Conservation (phyloP, 805 yeast genomes). For the Hermanozyma aechmeae region DNA sequence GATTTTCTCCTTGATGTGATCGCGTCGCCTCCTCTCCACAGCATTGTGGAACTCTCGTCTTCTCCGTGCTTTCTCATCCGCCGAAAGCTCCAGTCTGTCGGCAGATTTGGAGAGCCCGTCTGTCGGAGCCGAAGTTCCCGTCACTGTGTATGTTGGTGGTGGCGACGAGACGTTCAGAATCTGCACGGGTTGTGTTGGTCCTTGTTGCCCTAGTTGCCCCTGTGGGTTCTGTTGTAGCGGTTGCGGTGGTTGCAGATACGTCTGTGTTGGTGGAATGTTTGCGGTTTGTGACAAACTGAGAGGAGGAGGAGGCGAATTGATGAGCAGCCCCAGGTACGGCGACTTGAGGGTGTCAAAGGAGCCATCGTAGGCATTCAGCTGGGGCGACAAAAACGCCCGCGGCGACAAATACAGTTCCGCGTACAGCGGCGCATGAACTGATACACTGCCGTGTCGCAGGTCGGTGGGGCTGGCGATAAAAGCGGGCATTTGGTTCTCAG, state of each 20-base stretch:
- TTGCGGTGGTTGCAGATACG: too few species aligned
- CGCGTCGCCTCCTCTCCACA: constrained; percentile 87
- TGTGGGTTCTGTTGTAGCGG: constrained; percentile 3
- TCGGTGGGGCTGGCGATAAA: constrained; percentile 11
- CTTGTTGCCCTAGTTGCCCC: constrained; percentile 2
- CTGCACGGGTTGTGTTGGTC: constrained; percentile 17
- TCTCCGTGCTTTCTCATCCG: constrained; percentile 63
- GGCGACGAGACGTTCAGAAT: constrained; percentile 21
- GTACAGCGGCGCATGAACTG: constrained; percentile 17
- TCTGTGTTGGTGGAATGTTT: too few species aligned
- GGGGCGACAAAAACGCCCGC: constrained; percentile 24
- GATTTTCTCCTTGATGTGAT: constrained; percentile 80
- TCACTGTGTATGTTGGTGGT: too few species aligned
- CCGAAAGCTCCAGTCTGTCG: constrained; percentile 12
- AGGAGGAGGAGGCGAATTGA: constrained; percentile 29
- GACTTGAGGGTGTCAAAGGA: constrained; percentile 27
- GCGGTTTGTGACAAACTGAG: constrained; percentile 11
- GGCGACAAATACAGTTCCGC: constrained; percentile 28
- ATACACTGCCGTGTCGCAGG: constrained; percentile 21
- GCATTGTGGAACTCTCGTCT: constrained; percentile 90
- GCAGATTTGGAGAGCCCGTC: constrained; percentile 6
- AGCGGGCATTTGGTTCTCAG: constrained; percentile 16
- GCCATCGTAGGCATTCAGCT: constrained; percentile 15
- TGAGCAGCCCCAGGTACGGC: constrained; percentile 19
- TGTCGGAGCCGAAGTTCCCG: constrained; percentile 1